phyloP scores from a whole-genome alignment of 176 grass and related monocot genomes.

The Tillandsia leiboldiana region DNA sequence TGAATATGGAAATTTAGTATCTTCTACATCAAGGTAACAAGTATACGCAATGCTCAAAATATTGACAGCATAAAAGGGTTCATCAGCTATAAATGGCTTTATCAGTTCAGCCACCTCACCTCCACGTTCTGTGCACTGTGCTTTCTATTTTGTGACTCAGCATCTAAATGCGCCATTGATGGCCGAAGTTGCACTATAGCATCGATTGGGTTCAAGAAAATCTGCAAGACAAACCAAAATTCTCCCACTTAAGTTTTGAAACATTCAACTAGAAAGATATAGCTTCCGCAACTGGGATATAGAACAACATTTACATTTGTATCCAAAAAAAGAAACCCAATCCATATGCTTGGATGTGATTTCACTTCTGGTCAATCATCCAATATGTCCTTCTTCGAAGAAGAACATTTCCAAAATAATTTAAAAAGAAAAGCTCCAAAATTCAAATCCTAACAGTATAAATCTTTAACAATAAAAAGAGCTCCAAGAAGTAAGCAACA shows the following conservation, averaged over 20 bases:
- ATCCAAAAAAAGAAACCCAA: too few relatives aligned
- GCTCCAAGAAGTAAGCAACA: background rate
- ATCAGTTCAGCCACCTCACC: slow-evolving; percentile 10
- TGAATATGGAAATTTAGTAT: background rate
- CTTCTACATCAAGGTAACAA: slow-evolving; percentile 1
- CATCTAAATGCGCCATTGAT: slow-evolving; percentile 37
- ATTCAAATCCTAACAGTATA: too few relatives aligned
- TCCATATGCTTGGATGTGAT: too few relatives aligned
- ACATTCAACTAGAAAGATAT: background rate
- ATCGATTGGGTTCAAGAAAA: slow-evolving; percentile 83
- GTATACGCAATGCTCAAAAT: slow-evolving; percentile 13
- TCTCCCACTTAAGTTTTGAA: background rate
- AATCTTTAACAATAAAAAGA: too few relatives aligned
- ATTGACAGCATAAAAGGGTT: background rate
- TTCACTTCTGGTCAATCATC: too few relatives aligned
- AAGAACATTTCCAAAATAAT: too few relatives aligned
- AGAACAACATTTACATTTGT: too few relatives aligned
- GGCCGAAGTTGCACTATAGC: slow-evolving; percentile 61
- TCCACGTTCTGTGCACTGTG: slow-evolving; percentile 29
- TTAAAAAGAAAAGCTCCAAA: too few relatives aligned
- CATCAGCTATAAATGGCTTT: background rate
- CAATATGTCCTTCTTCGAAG: too few relatives aligned
- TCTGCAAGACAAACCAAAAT: slow-evolving; percentile 39
- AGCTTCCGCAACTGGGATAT: slow-evolving; percentile 1
- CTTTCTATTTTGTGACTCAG: slow-evolving; percentile 24